phyloP scores from a whole-genome alignment of 805 yeast species.

The Kodamaea lidongshanica region DNA sequence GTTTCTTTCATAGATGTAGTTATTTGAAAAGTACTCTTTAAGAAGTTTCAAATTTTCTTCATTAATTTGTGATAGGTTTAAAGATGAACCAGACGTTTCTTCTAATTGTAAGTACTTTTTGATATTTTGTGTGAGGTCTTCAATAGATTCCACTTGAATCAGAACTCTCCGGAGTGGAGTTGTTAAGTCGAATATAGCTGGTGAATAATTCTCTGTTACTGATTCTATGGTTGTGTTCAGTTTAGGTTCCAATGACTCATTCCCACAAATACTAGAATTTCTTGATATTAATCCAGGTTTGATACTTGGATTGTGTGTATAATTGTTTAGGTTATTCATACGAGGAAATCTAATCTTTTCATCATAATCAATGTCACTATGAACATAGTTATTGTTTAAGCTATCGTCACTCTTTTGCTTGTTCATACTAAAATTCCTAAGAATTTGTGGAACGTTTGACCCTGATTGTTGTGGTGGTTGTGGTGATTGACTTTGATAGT shows the following conservation, averaged over 20 bases:
- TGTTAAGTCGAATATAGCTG: constrained; percentile 43
- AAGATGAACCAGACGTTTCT: background rate
- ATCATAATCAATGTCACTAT: constrained; percentile 35
- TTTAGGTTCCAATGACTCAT: background rate
- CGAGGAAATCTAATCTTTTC: constrained; percentile 53
- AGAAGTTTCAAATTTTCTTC: constrained; percentile 10
- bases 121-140: constrained; percentile 6
- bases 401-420: background rate
- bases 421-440: background rate
- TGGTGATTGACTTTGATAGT: too few relatives aligned
- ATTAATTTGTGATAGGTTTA: constrained; percentile 4
- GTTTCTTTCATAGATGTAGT: constrained; percentile 13
- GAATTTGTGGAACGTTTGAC: too few relatives aligned
- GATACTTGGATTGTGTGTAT: constrained; percentile 15
- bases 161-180: constrained; percentile 34
- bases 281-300: constrained; percentile 5
- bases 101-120: constrained; percentile 7
- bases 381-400: too few relatives aligned
- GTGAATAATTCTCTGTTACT: constrained; percentile 23
- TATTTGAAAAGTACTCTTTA: constrained; percentile 12
- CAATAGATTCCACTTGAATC: constrained; percentile 11
- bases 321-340: constrained; percentile 34
- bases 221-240: background rate
- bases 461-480: too few relatives aligned
- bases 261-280: constrained; percentile 1